phyloP scores from a whole-genome alignment of 495 filamentous ascomycete species.

The Podospora pseudopauciseta region DNA sequence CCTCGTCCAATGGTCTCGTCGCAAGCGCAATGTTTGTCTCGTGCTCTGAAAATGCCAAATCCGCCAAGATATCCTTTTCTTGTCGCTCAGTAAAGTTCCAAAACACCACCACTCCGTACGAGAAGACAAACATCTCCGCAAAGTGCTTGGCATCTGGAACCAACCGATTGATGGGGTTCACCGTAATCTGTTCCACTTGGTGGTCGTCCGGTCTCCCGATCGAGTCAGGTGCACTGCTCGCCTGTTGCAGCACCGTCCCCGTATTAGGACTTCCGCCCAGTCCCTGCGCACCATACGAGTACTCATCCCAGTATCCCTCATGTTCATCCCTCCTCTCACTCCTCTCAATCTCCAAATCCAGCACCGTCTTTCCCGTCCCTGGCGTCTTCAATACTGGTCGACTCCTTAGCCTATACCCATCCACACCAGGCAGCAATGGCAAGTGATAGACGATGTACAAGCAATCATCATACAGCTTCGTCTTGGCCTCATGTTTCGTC shows the following conservation, averaged over 20 bases:
- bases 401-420: constrained; percentile 83
- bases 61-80: constrained; percentile 94
- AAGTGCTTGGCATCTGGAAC: constrained; percentile 66
- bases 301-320: constrained; percentile 66
- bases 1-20: constrained; percentile 67
- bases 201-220: constrained; percentile 17
- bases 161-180: constrained; percentile 48
- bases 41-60: constrained; percentile 82
- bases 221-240: constrained; percentile 12
- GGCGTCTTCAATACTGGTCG: constrained; percentile 88
- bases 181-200: constrained; percentile 15
- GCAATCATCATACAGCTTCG: constrained; percentile 99
- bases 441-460: constrained; percentile 94
- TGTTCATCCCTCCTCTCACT: constrained; percentile 87
- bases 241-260: constrained; percentile 16
- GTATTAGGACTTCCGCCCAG: constrained; percentile 10
- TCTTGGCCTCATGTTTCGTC: constrained; percentile 84
- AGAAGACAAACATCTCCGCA: constrained; percentile 97
- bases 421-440: constrained; percentile 75
- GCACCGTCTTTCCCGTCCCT: constrained; percentile 77
- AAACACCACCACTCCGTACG: constrained; percentile 95
- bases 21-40: constrained; percentile 57
- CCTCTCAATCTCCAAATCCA: constrained; percentile 95
- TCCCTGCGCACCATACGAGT: constrained; percentile 28
- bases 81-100: constrained; percentile 97